These are phyloP conservation scores for Ocimum tenuiflorum DNA, from an alignment of 257 asterid genomes.

Conservation along the genomic window DNA sequence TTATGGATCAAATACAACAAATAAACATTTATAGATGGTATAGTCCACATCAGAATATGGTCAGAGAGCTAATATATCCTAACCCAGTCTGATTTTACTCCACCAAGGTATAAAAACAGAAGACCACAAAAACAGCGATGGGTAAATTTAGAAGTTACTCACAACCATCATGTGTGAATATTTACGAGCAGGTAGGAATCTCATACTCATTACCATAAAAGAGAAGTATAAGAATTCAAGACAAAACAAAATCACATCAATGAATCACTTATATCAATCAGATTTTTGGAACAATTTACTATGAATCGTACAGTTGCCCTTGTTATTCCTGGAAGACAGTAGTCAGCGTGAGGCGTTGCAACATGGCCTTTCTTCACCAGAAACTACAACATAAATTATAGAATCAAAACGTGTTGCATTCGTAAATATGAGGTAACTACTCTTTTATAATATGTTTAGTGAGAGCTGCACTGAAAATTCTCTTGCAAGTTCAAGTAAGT, in stretches of 20 bases:
- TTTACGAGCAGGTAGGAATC: neutral
- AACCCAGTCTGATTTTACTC: neutral
- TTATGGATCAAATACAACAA: neutral
- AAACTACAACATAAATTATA: constrained; percentile 44
- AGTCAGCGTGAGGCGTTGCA: constrained; percentile 73
- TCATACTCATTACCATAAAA: neutral
- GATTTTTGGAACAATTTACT: neutral
- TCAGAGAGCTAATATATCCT: neutral
- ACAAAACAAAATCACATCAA: neutral
- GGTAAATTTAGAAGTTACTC: neutral
- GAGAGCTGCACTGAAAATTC: neutral
- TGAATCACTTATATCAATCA: neutral
- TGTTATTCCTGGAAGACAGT: constrained; percentile 81
- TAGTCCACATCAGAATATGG: too few relatives aligned
- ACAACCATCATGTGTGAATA: neutral
- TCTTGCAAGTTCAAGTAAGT: constrained; percentile 7
- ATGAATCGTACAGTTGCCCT: constrained; percentile 59
- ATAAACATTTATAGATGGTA: neutral
- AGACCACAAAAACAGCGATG: too few relatives aligned
- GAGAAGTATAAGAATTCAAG: neutral
- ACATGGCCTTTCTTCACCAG: constrained; percentile 69
- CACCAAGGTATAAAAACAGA: neutral
- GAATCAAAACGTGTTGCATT: neutral
- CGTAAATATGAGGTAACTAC: neutral
- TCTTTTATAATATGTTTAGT: neutral